Base-by-base conservation (phyloP, 768 basidiomycete genomes). In the Mycena vulgaris region DNA sequence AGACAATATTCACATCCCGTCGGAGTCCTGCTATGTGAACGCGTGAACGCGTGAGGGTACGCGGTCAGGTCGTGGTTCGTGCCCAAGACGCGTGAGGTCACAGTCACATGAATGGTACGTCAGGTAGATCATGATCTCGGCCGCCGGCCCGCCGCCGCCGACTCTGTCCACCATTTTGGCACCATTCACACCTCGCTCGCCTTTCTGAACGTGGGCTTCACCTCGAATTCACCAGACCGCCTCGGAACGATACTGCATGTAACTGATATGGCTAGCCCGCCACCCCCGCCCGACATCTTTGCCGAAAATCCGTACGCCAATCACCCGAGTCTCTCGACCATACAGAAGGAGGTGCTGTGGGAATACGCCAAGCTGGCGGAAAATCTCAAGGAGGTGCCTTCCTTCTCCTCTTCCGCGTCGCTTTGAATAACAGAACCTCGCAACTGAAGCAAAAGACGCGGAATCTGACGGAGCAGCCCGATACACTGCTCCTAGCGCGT, bases 341-440 rank as follows among this genome's bases (percentile, higher is more conserved):
- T 91, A 6, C 94, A 98, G 79, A 88, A 93, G 6, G 89, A 95
- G 45, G 90, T 96, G 0, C 88, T 98, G 33, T 96, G 95, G 94
- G 96, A 98, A 78, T 97, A 97, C 78, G 94, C 94, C 31, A 95
- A 95, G 75, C 86, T 97, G 19, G 90, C 93, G 0, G 89, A 93
- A 57, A 89, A 95, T 78, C 84, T 97, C 73, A 94, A 92, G 79
- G 84, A 87, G 79, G 96, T 97, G 70, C 70, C 89, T 81, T 39
- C 6, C 23, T 21, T 16, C 33, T 47, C 39, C 35, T 17, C 56
- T 27, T 19, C 51, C 2, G 19, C 25, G 52, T 27, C 59, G 37
- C 45, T 31, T 35, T 7, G 10, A 28, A 28, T 25, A 30, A 52
- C n/a, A 31, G 27, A 23, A n/a, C 33, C 31, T 27, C 27, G 0